phyloP scores from a whole-genome alignment of 2,329 filamentous ascomycete species.

The Colletotrichum endophyticum region DNA sequence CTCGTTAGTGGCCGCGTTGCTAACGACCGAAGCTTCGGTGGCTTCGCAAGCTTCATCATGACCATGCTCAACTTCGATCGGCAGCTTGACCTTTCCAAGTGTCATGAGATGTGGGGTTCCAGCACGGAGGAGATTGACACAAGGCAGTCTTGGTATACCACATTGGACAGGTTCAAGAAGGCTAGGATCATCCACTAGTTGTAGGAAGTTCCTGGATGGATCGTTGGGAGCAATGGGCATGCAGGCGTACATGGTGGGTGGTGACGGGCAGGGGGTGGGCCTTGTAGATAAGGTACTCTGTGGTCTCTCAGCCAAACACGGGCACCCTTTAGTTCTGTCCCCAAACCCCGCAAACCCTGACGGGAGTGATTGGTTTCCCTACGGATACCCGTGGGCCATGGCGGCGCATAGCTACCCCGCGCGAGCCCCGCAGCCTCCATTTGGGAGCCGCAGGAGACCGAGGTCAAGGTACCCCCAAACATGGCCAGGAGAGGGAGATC shows the following conservation, averaged over 20 bases:
- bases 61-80: constrained; percentile 38
- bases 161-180: constrained; percentile 34
- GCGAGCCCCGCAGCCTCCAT: not conserved
- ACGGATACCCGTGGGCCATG: not conserved
- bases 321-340: not conserved
- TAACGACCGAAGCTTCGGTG: constrained; percentile 31
- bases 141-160: constrained; percentile 32
- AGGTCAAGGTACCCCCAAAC: not conserved
- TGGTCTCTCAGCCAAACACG: not conserved
- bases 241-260: not conserved
- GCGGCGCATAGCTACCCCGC: not conserved
- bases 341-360: not conserved
- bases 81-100: constrained; percentile 35
- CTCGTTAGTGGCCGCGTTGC: constrained; percentile 34
- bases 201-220: not conserved
- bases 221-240: not conserved
- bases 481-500: not conserved
- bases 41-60: constrained; percentile 35
- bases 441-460: not conserved
- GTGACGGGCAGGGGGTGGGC: not conserved
- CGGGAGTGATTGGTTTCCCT: not conserved
- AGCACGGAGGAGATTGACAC: constrained; percentile 32
- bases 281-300: not conserved
- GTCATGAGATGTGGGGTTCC: constrained; percentile 33
- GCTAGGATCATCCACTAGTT: constrained; percentile 36